Conservation (phyloP, 768 basidiomycete genomes). For the Termitomyces sp. region DNA sequence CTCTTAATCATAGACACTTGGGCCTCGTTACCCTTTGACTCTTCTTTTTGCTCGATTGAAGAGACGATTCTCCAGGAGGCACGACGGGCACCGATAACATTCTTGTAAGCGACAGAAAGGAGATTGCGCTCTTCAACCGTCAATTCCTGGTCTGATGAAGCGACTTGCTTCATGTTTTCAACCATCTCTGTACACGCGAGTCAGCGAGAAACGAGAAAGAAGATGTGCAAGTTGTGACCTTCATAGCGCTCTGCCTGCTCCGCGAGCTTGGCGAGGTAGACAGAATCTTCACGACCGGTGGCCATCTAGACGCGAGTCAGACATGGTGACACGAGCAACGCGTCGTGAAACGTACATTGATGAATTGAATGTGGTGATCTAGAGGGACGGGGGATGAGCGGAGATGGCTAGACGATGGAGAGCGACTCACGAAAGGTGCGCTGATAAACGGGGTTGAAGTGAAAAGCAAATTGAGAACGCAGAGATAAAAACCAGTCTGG, state of each 20-base stretch:
- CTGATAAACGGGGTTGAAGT: slow-evolving; percentile 35
- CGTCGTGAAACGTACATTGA: slow-evolving; percentile 40
- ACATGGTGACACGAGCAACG: slow-evolving; percentile 23
- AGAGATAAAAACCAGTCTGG: slow-evolving; percentile 62
- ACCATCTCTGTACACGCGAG: slow-evolving; percentile 72
- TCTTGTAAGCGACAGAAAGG: slow-evolving; percentile 98
- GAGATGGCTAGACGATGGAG: slow-evolving; percentile 25
- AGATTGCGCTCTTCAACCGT: slow-evolving; percentile 98
- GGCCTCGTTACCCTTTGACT: slow-evolving; percentile 94
- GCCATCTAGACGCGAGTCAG: slow-evolving; percentile 53
- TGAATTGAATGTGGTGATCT: slow-evolving; percentile 16
- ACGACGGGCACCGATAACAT: slow-evolving; percentile 96
- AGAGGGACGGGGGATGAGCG: not conserved
- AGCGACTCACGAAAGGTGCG: slow-evolving; percentile 36
- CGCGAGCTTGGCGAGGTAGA: slow-evolving; percentile 99
- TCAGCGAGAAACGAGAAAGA: slow-evolving; percentile 11
- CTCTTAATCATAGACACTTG: slow-evolving; percentile 97
- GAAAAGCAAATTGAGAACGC: slow-evolving; percentile 35
- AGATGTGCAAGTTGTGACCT: slow-evolving; percentile 38
- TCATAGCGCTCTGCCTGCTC: slow-evolving; percentile 99
- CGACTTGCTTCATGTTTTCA: slow-evolving; percentile 99
- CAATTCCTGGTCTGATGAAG: slow-evolving; percentile 95
- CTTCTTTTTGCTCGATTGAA: slow-evolving; percentile 99
- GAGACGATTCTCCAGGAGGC: slow-evolving; percentile 98
- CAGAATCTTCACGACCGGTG: slow-evolving; percentile 90